Conservation (phyloP, 495 filamentous ascomycete species). For the Pseudevernia furfuracea region DNA sequence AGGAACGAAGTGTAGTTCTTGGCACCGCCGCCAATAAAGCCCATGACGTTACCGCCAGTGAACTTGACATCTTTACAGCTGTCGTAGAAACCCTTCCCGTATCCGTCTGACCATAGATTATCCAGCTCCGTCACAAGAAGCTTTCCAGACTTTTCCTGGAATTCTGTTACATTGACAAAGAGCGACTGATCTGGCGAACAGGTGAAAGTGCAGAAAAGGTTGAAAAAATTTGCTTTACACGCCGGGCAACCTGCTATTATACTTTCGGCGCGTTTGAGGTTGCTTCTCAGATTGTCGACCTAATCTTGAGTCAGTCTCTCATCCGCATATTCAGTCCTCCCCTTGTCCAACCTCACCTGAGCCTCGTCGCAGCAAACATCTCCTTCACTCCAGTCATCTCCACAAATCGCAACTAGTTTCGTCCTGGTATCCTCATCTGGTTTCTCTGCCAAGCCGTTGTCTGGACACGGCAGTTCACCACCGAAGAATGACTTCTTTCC, state of each 20-base stretch:
- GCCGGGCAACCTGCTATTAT: constrained; percentile 91
- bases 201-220: constrained; percentile 94
- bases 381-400: constrained; percentile 71
- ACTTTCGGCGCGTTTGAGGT: constrained; percentile 76
- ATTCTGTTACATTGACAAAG: constrained; percentile 80
- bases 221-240: constrained; percentile 94
- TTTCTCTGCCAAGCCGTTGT: constrained; percentile 73
- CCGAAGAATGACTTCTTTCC: constrained; percentile 84
- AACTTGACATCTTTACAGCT: constrained; percentile 99
- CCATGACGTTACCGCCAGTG: constrained; percentile 85
- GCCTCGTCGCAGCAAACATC: constrained; percentile 72
- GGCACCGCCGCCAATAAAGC: constrained; percentile 89
- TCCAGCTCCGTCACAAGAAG: constrained; percentile 77
- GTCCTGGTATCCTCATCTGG: constrained; percentile 61
- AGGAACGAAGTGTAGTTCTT: constrained; percentile 81
- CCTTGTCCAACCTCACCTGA: not conserved
- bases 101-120: constrained; percentile 78
- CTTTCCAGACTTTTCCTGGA: constrained; percentile 60
- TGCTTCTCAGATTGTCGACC: constrained; percentile 69
- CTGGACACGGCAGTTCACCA: constrained; percentile 81
- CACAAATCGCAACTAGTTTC: constrained; percentile 78
- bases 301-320: constrained; percentile 28
- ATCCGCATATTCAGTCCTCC: not conserved
- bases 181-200: constrained; percentile 95
- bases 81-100: constrained; percentile 83